Conservation (phyloP, 148 eudicot genomes). For the Fallopia convolvulus region DNA sequence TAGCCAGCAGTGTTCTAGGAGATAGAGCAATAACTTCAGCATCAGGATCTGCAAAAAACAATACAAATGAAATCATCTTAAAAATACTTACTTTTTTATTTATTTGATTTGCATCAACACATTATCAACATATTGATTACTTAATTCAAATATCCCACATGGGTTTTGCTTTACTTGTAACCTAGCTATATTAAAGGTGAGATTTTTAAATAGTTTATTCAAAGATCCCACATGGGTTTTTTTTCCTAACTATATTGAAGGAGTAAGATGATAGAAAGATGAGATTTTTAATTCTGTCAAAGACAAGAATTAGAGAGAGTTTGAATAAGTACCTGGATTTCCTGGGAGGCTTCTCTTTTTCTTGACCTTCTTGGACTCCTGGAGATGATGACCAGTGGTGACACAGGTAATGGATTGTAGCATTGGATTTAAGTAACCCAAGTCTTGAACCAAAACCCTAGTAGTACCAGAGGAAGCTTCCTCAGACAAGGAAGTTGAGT, state of each 20-base stretch:
- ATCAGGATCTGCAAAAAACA: conserved; percentile 61
- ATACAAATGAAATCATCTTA: not conserved
- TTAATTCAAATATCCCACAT: no score
- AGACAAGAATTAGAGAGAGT: not conserved
- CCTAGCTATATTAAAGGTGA: no score
- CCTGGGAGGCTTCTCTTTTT: conserved; percentile 90
- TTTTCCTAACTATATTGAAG: no score
- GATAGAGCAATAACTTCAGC: conserved; percentile 92
- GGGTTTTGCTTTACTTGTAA: no score
- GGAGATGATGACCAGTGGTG: conserved; percentile 18
- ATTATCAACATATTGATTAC: no score
- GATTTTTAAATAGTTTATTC: no score
- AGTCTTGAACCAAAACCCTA: conserved; percentile 22
- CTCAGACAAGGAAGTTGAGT: conserved; percentile 59
- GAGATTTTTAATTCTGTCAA: not conserved
- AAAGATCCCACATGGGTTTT: not conserved
- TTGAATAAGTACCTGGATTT: conserved; percentile 56
- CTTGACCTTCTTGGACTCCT: conserved; percentile 54
- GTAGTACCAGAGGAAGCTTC: conserved; percentile 31
- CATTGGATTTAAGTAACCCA: conserved; percentile 42
- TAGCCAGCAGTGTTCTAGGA: conserved; percentile 67
- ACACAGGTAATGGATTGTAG: conserved; percentile 28
- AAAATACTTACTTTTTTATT: no score
- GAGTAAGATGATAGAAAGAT: not conserved
- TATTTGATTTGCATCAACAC: not conserved